Conservation (phyloP, 2,329 filamentous ascomycete genomes). For the Tolypocladium pustulatum region DNA sequence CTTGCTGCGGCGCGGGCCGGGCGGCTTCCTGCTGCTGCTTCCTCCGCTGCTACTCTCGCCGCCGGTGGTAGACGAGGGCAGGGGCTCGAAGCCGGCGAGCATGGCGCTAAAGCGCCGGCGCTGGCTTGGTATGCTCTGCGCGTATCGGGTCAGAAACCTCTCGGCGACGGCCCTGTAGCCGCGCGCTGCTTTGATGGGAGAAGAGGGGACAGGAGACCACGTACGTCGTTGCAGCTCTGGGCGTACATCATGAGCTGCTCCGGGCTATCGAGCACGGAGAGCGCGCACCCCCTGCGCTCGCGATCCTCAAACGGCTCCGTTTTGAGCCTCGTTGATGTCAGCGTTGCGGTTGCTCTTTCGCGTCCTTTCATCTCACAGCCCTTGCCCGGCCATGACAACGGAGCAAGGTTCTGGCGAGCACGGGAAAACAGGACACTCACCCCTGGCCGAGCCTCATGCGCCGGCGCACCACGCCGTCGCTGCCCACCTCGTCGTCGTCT, state of each 20-base stretch:
- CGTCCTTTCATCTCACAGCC: neutral
- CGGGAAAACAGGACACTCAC: neutral
- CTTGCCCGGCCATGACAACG: neutral
- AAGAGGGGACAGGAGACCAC: slow-evolving; percentile 14
- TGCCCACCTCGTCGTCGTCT: slow-evolving; percentile 8
- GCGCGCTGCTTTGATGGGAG: neutral
- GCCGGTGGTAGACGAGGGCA: slow-evolving; percentile 4
- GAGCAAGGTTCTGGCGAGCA: neutral
- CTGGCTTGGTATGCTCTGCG: slow-evolving; percentile 44
- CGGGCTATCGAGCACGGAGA: slow-evolving; percentile 43
- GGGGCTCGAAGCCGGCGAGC: slow-evolving; percentile 37
- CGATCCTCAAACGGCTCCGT: slow-evolving; percentile 29
- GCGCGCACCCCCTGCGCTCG: slow-evolving; percentile 38
- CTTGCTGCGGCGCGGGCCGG: neutral
- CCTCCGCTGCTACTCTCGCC: neutral
- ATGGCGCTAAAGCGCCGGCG: slow-evolving; percentile 45
- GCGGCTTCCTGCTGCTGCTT: neutral
- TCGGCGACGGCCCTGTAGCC: neutral
- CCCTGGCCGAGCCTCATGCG: neutral
- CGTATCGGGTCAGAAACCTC: neutral
- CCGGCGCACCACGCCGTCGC: neutral
- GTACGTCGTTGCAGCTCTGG: slow-evolving; percentile 41
- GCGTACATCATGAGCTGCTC: slow-evolving; percentile 51
- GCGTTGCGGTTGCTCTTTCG: neutral
- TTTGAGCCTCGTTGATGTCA: slow-evolving; percentile 3